Base-by-base conservation (phyloP, 768 basidiomycete species). In the Leccinum rimulosum region DNA sequence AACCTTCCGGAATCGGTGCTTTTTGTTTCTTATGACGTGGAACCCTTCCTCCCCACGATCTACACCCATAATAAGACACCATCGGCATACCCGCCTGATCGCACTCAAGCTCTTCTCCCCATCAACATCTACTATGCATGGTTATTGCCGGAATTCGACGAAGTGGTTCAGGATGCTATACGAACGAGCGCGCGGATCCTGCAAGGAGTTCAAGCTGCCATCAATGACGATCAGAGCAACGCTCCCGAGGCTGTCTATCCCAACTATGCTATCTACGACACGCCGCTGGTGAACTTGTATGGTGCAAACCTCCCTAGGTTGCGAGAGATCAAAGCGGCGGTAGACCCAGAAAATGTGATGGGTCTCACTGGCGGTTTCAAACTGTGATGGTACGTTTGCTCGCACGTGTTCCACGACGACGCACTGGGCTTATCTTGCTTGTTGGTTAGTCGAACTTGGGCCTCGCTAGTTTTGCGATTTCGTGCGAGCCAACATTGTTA, bases 11-110 rank as follows among this genome's bases (percentile, higher is more conserved):
- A 50, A 14, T n/a, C 28, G 11, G 19, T 12, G 11, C 10, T 47
- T 47, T 12, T 45, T 62, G 5, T 58, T 35, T 35, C 58, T 2
- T 64, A 64, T n/a, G 55, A 33, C 12, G 33, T 12, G 30, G 82
- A 85, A 58, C 79, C 80, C 6, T 84, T 85, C 77, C 73, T 80
- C 0, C 70, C 79, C 0, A 64, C 68, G 40, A 59, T 78, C 57
- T 75, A 77, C 58, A 61, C 68, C 1, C 79, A 80, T 58, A 76
- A 66, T 27, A 54, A 66, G 50, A 67, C 67, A 1, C 48, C 71
- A 0, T 74, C 79, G 15, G 83, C 82, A 1, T 84, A 78, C 66
- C 83, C 82, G 6, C 77, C 79, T 3, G 58, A 62, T 28, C 79
- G 82, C 31, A 49, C 66, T 2, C 66, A 57, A 6, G 67, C 65